Base-by-base conservation (phyloP, 805 yeast genomes). In the Maudiozyma saulgeensis region DNA sequence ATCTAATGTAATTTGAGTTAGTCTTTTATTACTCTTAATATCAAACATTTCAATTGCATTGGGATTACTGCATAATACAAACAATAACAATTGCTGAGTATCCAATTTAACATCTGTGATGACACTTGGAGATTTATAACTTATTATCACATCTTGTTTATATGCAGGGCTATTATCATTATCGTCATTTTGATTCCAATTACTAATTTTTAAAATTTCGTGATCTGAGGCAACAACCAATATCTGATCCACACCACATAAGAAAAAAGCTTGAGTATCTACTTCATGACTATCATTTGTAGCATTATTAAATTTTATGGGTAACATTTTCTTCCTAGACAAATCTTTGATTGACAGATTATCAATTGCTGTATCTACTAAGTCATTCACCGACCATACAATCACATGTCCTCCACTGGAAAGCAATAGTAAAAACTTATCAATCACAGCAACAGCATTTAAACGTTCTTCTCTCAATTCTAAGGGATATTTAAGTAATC, bases 91-190 rank as follows among this genome's bases (percentile, higher is more conserved):
- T 4, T 43, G 45, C 4, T 1, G 7, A 11, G 37, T 16, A 47
- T 61, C 66, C 13, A 56, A 53, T 48, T 63, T 61, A 16, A 61
- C 48, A 52, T 65, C 69, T 5, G 66, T 64, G 15, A 64, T 55
- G 2, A 58, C 52, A n/a, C 58, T 47, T 3, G 62, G 59, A 7
- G 52, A 45, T 19, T 49, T 38, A 23, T 57, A 54, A n/a, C 6
- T 42, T 41, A 7, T 6, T 25, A 11, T 19, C 18, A 18, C 37
- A 37, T 51, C 47, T 25, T 32, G 46, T n/a, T 25, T 16, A 18
- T 7, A 18, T 19, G n/a, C 42, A 35, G 32, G 12, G 38, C 3
- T 15, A 8, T 13, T 6, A 16, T 15, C 9, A 25, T 41, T 25
- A 15, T 52, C 18, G 18, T 15, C 9, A 25, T 41, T 31, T 13